Percentiles rank a stretch among this genome's conserved stretches.
Conservation (phyloP, 352 stramenopile genomes). For the Globisporangium abappressorium region DNA sequence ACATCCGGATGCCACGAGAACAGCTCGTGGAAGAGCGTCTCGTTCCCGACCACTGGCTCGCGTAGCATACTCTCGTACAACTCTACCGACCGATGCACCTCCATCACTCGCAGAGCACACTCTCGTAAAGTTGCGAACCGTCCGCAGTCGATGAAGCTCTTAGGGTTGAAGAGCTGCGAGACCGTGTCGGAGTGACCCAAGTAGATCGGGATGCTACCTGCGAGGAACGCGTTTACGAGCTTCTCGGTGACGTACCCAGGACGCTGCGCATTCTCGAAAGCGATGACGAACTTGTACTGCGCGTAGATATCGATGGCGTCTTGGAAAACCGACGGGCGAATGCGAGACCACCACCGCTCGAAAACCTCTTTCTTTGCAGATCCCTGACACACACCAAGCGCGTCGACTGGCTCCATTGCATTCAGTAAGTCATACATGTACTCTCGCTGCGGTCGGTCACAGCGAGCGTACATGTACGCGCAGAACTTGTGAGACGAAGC, state of each 20-base stretch:
- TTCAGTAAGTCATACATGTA: no score
- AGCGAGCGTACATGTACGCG: conserved; percentile 50
- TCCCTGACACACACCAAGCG: no score
- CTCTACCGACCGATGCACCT: conserved; percentile 30
- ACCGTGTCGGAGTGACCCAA: conserved; percentile 42
- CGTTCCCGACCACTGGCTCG: conserved; percentile 32
- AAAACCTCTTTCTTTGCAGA: no score
- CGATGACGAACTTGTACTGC: conserved; percentile 60
- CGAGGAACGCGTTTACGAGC: conserved; percentile 56
- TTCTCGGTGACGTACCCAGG: conserved; percentile 67
- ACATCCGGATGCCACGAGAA: conserved; percentile 10
- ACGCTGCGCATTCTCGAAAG: conserved; percentile 52
- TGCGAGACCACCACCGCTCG: not conserved
- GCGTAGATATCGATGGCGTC: conserved; percentile 25
- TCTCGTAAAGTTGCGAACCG: conserved; percentile 35
- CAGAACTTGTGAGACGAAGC: conserved; percentile 29
- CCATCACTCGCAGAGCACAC: conserved; percentile 35
- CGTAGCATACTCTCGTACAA: conserved; percentile 35
- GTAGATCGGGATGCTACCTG: conserved; percentile 56
- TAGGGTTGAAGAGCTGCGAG: conserved; percentile 38
- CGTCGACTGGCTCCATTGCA: no score
- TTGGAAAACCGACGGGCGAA: not conserved
- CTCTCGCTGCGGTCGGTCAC: conserved; percentile 41
- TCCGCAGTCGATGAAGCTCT: conserved; percentile 55
- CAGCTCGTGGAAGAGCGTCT: conserved; percentile 22